Conservation (phyloP, 495 filamentous ascomycete genomes). For the Cairneyella variabilis region DNA sequence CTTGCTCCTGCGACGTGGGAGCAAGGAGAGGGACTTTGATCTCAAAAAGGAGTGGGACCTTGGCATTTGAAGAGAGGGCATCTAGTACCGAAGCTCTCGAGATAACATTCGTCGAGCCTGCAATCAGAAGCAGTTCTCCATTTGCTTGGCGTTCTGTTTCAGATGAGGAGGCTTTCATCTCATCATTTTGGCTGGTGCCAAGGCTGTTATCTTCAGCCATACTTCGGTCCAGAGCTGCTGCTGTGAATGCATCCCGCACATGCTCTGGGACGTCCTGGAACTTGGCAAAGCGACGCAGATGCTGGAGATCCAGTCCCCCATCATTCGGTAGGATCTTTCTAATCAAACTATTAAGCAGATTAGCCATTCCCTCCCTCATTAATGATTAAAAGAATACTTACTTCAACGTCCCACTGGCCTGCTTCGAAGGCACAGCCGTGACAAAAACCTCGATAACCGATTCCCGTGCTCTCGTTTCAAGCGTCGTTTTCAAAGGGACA, state of each 20-base stretch:
- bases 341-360: conserved; percentile 34
- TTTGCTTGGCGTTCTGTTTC: neutral
- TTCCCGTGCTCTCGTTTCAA: conserved; percentile 47
- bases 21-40: conserved; percentile 69
- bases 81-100: conserved; percentile 43
- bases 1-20: conserved; percentile 71
- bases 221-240: neutral
- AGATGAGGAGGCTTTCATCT: neutral
- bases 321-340: conserved; percentile 49
- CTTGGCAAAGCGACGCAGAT: conserved; percentile 80
- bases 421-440: conserved; percentile 48
- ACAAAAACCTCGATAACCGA: conserved; percentile 45
- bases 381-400: conserved; percentile 30
- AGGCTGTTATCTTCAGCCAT: neutral
- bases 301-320: conserved; percentile 59
- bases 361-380: neutral
- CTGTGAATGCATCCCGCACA: conserved; percentile 23
- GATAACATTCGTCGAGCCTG: conserved; percentile 36
- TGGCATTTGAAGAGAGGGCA: conserved; percentile 28
- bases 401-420: conserved; percentile 47
- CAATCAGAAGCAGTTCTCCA: conserved; percentile 36
- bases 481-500: conserved; percentile 51
- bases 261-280: conserved; percentile 56
- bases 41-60: conserved; percentile 40
- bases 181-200: neutral